Percentiles rank a stretch among this genome's conserved stretches.
Conservation (phyloP, 768 basidiomycete species). For the Kockovaella imperatae region DNA sequence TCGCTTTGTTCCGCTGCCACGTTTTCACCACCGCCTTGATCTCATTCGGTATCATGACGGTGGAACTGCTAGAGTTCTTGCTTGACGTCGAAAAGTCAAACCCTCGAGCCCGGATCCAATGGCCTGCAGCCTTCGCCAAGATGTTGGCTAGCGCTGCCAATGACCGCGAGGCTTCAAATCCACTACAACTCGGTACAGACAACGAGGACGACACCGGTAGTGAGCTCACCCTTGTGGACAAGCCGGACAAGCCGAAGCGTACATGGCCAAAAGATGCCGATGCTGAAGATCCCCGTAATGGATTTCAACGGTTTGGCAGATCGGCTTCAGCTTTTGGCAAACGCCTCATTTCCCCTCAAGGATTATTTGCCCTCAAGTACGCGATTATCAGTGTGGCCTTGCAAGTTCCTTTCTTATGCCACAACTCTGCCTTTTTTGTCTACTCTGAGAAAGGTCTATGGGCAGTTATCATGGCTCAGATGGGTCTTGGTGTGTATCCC, state of each 20-base stretch:
- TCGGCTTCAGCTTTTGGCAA: constrained; percentile 43
- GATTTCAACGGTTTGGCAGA: constrained; percentile 47
- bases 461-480: constrained; percentile 59
- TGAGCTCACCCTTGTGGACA: constrained; percentile 15
- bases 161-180: constrained; percentile 5
- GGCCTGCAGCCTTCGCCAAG: constrained; percentile 50
- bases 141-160: constrained; percentile 36
- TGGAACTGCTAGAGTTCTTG: constrained; percentile 46
- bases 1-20: constrained; percentile 51
- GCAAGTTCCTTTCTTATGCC: constrained; percentile 52
- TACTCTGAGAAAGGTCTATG: constrained; percentile 51
- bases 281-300: constrained; percentile 50
- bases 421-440: constrained; percentile 48
- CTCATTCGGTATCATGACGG: constrained; percentile 45
- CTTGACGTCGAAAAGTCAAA: constrained; percentile 47
- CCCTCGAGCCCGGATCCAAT: constrained; percentile 49
- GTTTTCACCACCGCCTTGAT: constrained; percentile 51
- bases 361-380: constrained; percentile 53
- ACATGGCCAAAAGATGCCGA: constrained; percentile 47
- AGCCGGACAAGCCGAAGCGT: constrained; percentile 14
- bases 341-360: constrained; percentile 49
- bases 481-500: constrained; percentile 53
- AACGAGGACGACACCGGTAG: constrained; percentile 43
- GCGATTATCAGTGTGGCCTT: constrained; percentile 50
- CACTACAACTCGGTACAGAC: background rate